A percentile compares a stretch with the other conserved stretches of the same genome.
phyloP scores from a whole-genome alignment of 148 eudicot species.

The Nyssa sinensis region DNA sequence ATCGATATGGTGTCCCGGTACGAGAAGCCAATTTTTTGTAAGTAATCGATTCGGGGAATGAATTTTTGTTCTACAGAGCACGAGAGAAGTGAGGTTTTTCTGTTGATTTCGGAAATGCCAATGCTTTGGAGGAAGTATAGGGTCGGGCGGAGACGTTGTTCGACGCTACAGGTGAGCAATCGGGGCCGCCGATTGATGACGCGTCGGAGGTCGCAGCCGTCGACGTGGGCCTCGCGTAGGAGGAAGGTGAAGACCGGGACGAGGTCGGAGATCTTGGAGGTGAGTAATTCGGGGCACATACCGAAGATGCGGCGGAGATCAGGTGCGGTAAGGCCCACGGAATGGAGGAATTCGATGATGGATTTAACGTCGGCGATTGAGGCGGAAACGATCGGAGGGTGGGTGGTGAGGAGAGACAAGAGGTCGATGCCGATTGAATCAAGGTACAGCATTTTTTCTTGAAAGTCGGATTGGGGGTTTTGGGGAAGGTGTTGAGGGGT shows the following conservation, averaged over 20 bases:
- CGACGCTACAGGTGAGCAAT: constrained; percentile 54
- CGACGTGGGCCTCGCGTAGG: constrained; percentile 67
- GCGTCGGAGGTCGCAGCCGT: constrained; percentile 42
- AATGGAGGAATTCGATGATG: constrained; percentile 38
- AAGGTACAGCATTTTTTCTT: constrained; percentile 56
- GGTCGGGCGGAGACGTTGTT: constrained; percentile 65
- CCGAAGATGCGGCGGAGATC: constrained; percentile 60
- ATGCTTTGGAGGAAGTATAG: constrained; percentile 76
- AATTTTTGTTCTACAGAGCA: constrained; percentile 76
- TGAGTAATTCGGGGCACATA: constrained; percentile 73
- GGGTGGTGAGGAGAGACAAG: constrained; percentile 36
- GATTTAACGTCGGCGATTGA: constrained; percentile 44
- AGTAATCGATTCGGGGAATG: constrained; percentile 66
- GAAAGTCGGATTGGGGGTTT: constrained; percentile 34
- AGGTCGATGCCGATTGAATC: constrained; percentile 85
- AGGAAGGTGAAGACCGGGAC: constrained; percentile 71
- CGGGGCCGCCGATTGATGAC: constrained; percentile 78
- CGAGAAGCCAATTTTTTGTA: constrained; percentile 55
- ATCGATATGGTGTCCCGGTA: constrained; percentile 51
- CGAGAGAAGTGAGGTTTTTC: constrained; percentile 59
- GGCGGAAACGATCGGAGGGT: constrained; percentile 48
- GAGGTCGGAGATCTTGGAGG: constrained; percentile 25
- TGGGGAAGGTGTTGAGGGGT: background rate
- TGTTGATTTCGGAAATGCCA: constrained; percentile 56
- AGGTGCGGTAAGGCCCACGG: constrained; percentile 36